phyloP scores from a whole-genome alignment of 805 yeast species.

The Wickerhamiella nectarea region DNA sequence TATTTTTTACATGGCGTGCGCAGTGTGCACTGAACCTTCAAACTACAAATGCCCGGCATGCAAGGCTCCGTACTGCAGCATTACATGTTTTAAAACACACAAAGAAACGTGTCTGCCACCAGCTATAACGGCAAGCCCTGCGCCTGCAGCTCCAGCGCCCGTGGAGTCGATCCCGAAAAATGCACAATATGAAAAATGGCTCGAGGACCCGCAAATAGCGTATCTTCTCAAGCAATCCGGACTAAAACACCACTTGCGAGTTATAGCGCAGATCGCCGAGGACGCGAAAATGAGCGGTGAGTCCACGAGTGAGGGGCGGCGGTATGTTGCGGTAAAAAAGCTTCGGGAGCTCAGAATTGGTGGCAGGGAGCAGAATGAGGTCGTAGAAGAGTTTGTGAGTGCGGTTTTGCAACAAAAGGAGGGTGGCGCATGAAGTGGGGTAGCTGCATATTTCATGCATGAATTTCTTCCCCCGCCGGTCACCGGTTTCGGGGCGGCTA shows the following conservation, averaged over 20 bases:
- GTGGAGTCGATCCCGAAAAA: neutral
- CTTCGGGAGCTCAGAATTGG: conserved; percentile 46
- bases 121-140: neutral
- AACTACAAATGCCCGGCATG: conserved; percentile 51
- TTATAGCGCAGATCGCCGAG: conserved; percentile 35
- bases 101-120: conserved; percentile 26
- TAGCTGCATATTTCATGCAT: neutral
- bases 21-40: neutral
- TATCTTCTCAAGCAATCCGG: conserved; percentile 38
- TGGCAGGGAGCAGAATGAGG: conserved; percentile 52
- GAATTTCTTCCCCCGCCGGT: no score
- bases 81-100: conserved; percentile 43
- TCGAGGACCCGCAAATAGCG: conserved; percentile 13
- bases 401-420: neutral
- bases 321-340: conserved; percentile 47
- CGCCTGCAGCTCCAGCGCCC: conserved; percentile 1
- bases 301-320: conserved; percentile 38
- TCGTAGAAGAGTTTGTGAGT: conserved; percentile 56
- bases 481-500: no score
- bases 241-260: conserved; percentile 41
- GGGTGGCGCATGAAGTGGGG: neutral
- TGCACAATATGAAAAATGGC: conserved; percentile 1
- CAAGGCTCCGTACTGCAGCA: conserved; percentile 34
- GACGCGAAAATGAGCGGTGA: conserved; percentile 39
- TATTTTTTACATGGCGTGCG: conserved; percentile 1